A percentile compares a stretch with the other conserved stretches of the same genome.
These are phyloP conservation scores for Candida berthetii DNA, from an alignment of 805 yeast species.

Conservation along the genomic window DNA sequence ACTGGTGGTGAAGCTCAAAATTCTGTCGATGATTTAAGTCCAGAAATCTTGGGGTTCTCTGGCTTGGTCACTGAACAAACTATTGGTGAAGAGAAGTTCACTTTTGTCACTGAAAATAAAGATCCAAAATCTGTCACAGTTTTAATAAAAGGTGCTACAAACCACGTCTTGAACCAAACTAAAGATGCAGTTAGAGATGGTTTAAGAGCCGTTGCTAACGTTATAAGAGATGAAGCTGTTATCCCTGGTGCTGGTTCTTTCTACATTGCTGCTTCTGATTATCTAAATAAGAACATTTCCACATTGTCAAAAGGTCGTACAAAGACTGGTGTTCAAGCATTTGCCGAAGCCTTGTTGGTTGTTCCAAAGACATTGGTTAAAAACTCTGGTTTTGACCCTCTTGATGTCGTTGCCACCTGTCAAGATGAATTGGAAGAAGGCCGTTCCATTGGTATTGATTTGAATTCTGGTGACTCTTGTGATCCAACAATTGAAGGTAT, in stretches of 20 bases:
- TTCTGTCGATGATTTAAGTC: constrained; percentile 87
- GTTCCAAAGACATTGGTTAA: constrained; percentile 90
- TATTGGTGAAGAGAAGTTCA: constrained; percentile 95
- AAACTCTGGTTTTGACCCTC: constrained; percentile 90
- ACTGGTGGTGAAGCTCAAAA: constrained; percentile 98
- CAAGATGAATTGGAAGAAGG: constrained; percentile 85
- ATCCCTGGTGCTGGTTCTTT: constrained; percentile 98
- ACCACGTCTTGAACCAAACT: constrained; percentile 83
- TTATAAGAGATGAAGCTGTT: constrained; percentile 74
- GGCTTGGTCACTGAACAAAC: constrained; percentile 90
- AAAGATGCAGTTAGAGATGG: constrained; percentile 98
- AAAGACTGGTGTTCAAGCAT: constrained; percentile 88
- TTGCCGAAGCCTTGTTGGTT: constrained; percentile 84
- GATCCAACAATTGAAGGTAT: constrained; percentile 93
- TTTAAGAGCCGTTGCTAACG: constrained; percentile 88
- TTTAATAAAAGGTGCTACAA: constrained; percentile 88
- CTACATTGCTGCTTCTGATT: constrained; percentile 74
- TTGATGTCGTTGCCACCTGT: constrained; percentile 82
- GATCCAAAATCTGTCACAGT: constrained; percentile 91
- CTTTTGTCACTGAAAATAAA: constrained; percentile 85
- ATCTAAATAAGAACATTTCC: constrained; percentile 47
- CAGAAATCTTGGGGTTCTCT: constrained; percentile 76
- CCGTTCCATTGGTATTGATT: constrained; percentile 83
- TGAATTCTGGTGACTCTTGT: constrained; percentile 89
- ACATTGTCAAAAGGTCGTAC: constrained; percentile 73